These are phyloP conservation scores for Ambrosia hybrid DNA, from an alignment of 140 eudicot species.

Conservation along the genomic window DNA sequence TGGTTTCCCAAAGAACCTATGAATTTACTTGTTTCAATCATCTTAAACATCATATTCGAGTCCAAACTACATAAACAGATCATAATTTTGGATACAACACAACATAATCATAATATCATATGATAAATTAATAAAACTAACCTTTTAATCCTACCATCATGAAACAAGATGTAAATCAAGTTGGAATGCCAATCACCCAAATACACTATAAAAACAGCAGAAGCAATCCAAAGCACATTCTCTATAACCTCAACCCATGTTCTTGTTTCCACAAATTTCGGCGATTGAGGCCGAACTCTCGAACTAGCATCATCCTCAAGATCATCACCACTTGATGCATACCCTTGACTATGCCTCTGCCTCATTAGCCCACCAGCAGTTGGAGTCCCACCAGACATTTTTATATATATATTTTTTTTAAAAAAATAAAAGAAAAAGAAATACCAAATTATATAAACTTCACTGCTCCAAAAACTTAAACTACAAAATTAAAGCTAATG, in stretches of 20 bases:
- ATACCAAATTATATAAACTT: background rate
- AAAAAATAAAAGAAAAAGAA: background rate
- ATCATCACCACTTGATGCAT: conserved; percentile 85
- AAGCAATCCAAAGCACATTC: conserved; percentile 83
- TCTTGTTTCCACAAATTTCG: conserved; percentile 46
- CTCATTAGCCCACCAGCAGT: conserved; percentile 70
- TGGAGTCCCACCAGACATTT: conserved; percentile 88
- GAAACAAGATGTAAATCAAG: conserved; percentile 62
- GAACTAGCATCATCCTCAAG: conserved; percentile 95
- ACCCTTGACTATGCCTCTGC: conserved; percentile 88
- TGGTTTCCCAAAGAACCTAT: background rate
- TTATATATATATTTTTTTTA: conserved; percentile 3
- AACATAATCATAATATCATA: background rate
- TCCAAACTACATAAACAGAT: conserved; percentile 1
- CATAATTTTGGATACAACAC: background rate
- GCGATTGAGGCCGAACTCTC: conserved; percentile 40
- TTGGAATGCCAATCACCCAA: conserved; percentile 75
- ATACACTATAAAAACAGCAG: conserved; percentile 65
- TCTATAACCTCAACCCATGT: conserved; percentile 77
- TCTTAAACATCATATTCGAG: conserved; percentile 5
- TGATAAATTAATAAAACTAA: conserved; percentile 12
- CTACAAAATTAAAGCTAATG: conserved; percentile 22
- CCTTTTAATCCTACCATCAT: conserved; percentile 80
- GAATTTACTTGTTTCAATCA: background rate
- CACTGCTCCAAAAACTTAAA: conserved; percentile 25